These are phyloP conservation scores for Spraguea lophii DNA, from an alignment of 371 early-diverging fungal genomes.

Conservation along the genomic window DNA sequence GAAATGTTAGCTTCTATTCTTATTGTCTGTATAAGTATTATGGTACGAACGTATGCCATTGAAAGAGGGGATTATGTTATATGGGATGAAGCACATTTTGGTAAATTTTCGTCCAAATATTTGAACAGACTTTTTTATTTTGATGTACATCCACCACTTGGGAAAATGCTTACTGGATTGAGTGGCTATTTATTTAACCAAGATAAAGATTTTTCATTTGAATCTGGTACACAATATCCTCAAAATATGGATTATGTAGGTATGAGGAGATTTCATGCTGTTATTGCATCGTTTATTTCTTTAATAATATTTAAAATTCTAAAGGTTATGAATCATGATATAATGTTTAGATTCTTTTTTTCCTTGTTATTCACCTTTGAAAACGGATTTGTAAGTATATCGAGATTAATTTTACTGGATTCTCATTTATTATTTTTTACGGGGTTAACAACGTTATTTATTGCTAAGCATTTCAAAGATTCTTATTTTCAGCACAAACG, in stretches of 20 bases:
- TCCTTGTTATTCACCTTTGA: slow-evolving; percentile 59
- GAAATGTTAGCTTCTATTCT: too few species aligned
- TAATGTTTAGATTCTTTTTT: slow-evolving; percentile 52
- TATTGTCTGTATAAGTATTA: slow-evolving; percentile 34
- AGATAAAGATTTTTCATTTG: slow-evolving; percentile 66
- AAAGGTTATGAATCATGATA: slow-evolving; percentile 53
- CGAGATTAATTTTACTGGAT: slow-evolving; percentile 82
- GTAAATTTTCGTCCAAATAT: slow-evolving; percentile 74
- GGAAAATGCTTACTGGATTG: slow-evolving; percentile 83
- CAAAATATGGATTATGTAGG: slow-evolving; percentile 58
- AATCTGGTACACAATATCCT: slow-evolving; percentile 65
- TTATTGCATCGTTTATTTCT: slow-evolving; percentile 65
- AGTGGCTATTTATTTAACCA: slow-evolving; percentile 68
- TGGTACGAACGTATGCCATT: slow-evolving; percentile 38
- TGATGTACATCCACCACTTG: slow-evolving; percentile 97
- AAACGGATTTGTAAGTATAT: slow-evolving; percentile 52
- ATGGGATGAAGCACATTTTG: slow-evolving; percentile 93
- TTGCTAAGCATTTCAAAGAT: slow-evolving; percentile 44
- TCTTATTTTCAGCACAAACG: slow-evolving; percentile 58
- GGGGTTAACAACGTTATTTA: slow-evolving; percentile 55
- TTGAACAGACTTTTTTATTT: slow-evolving; percentile 72
- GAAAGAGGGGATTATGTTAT: slow-evolving; percentile 41
- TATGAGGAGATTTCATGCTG: slow-evolving; percentile 56
- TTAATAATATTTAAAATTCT: slow-evolving; percentile 75
- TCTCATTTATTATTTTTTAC: slow-evolving; percentile 84